Evolutionary conservation across 169 alveolate genomes (phyloP).

Genomic region (Cryptosporidium bovis): DNA sequence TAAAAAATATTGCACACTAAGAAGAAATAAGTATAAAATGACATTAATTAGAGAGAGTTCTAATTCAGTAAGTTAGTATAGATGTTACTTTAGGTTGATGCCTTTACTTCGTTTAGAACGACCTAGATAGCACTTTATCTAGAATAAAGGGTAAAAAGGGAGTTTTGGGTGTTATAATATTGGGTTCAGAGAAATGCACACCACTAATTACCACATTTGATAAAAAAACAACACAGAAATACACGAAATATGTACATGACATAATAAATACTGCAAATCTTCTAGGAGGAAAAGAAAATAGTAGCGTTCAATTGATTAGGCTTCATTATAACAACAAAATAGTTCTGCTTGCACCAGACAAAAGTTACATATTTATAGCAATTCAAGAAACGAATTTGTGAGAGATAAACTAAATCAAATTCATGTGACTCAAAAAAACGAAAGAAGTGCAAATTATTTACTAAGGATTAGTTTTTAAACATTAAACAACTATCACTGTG

Average conservation of each 20-base stretch:
- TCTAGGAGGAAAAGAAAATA: slow-evolving; percentile 2
- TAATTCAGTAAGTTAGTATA: slow-evolving; percentile 41
- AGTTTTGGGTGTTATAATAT: slow-evolving; percentile 53
- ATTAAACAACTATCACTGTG: slow-evolving; percentile 5
- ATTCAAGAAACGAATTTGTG: slow-evolving; percentile 57
- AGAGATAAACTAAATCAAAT: neutral
- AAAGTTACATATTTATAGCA: slow-evolving; percentile 30
- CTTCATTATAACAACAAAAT: slow-evolving; percentile 36
- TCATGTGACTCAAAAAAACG: neutral
- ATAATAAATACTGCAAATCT: slow-evolving; percentile 45
- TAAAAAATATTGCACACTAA: too few species aligned
- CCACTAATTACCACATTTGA: slow-evolving; percentile 65
- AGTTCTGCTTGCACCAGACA: slow-evolving; percentile 65
- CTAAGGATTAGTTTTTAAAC: neutral
- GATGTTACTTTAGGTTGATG: neutral
- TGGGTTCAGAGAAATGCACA: slow-evolving; percentile 13
- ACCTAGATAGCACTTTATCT: slow-evolving; percentile 34
- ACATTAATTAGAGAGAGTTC: slow-evolving; percentile 30
- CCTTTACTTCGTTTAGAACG: neutral
- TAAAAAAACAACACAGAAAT: slow-evolving; percentile 45
- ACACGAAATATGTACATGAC: slow-evolving; percentile 6
- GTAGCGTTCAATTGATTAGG: slow-evolving; percentile 43
- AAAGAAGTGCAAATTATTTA: neutral
- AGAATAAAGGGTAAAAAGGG: slow-evolving; percentile 71
- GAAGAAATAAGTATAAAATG: neutral